Conservation (phyloP, 495 filamentous ascomycete species). For the Neurospora tetrasperma region DNA sequence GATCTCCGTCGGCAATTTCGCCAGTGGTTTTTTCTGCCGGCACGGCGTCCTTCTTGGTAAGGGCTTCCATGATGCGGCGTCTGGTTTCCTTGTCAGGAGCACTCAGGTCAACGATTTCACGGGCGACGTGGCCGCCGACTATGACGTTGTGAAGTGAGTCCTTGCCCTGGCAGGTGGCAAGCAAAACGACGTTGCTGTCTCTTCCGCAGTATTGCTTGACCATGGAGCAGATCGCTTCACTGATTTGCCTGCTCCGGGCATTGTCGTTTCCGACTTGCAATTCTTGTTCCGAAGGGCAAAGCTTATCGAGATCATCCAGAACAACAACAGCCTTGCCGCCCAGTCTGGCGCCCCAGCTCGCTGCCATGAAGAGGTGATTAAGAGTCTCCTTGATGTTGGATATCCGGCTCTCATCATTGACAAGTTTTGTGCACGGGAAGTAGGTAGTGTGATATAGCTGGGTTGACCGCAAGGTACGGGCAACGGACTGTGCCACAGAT, state of each 20-base stretch:
- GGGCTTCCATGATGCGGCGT: slow-evolving; percentile 66
- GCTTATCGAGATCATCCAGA: slow-evolving; percentile 82
- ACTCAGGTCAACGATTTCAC: slow-evolving; percentile 73
- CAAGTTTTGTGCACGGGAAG: slow-evolving; percentile 71
- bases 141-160: slow-evolving; percentile 75
- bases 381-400: slow-evolving; percentile 85
- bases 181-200: slow-evolving; percentile 69
- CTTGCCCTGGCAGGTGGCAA: slow-evolving; percentile 88
- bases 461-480: slow-evolving; percentile 52
- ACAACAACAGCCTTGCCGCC: slow-evolving; percentile 76
- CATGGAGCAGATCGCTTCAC: slow-evolving; percentile 75
- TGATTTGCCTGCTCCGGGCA: slow-evolving; percentile 80
- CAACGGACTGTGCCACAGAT: slow-evolving; percentile 51
- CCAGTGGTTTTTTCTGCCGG: slow-evolving; percentile 22
- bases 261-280: slow-evolving; percentile 87
- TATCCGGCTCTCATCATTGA: slow-evolving; percentile 79
- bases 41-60: slow-evolving; percentile 40
- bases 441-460: slow-evolving; percentile 68
- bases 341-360: slow-evolving; percentile 78
- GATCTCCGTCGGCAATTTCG: slow-evolving; percentile 25
- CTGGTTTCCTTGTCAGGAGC: slow-evolving; percentile 91
- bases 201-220: slow-evolving; percentile 65
- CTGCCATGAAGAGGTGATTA: slow-evolving; percentile 70
- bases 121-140: slow-evolving; percentile 67
- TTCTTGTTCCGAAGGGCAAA: slow-evolving; percentile 89